A percentile compares a stretch with the other conserved stretches of the same genome.
Evolutionary conservation across 192 early-diverging fungal genomes (phyloP).

Genomic region (Linnemannia zychae): DNA sequence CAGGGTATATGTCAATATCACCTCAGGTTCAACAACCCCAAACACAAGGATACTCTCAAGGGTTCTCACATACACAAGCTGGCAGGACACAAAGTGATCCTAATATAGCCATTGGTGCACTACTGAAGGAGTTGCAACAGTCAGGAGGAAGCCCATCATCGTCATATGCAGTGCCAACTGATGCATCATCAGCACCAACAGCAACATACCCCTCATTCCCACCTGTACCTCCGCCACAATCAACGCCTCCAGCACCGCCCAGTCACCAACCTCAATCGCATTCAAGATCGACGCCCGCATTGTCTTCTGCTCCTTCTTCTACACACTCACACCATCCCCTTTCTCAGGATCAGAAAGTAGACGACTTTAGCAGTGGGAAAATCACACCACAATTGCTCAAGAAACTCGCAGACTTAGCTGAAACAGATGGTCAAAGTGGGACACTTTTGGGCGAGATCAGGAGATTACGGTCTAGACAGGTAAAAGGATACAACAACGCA

Average conservation of each 20-base stretch:
- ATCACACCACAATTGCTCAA: slow-evolving; percentile 50
- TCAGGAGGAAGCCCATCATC: neutral
- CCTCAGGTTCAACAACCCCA: neutral
- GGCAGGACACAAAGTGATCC: neutral
- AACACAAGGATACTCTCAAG: neutral
- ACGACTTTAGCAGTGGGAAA: slow-evolving; percentile 47
- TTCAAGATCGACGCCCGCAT: neutral
- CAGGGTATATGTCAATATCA: neutral
- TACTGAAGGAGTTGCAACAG: slow-evolving; percentile 27
- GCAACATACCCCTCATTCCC: neutral
- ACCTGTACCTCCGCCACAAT: too few relatives aligned
- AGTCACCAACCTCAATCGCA: neutral
- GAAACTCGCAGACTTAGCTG: slow-evolving; percentile 24
- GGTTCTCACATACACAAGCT: neutral
- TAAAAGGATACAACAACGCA: neutral
- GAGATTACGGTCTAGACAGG: slow-evolving; percentile 20
- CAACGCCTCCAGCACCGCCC: neutral
- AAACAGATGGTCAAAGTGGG: slow-evolving; percentile 28
- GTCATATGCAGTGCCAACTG: too few relatives aligned
- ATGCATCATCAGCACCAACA: neutral
- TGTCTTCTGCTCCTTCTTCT: neutral
- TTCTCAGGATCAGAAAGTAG: neutral
- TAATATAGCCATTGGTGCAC: neutral
- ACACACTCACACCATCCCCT: neutral
- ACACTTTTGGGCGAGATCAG: slow-evolving; percentile 30